Evolutionary conservation across 768 basidiomycete species (phyloP).

Genomic region (Podaxis pistillaris): DNA sequence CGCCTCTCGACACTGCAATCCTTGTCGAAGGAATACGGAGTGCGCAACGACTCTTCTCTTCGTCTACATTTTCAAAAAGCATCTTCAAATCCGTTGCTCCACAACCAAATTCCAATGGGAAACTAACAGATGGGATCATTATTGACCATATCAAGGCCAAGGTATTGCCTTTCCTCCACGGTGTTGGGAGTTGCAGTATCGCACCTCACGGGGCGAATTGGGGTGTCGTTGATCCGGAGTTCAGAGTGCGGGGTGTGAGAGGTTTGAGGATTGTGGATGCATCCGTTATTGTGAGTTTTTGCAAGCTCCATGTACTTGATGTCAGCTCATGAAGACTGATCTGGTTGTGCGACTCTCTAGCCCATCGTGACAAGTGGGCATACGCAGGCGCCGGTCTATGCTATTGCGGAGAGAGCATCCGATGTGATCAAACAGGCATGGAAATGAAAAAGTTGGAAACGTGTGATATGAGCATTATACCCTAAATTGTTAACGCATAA

Average conservation of each 20-base stretch:
- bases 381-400: background rate
- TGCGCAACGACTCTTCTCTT: background rate
- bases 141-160: background rate
- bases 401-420: background rate
- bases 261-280: conserved; percentile 16
- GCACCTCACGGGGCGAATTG: background rate
- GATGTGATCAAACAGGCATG: background rate
- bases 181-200: conserved; percentile 11
- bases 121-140: background rate
- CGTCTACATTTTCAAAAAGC: background rate
- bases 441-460: background rate
- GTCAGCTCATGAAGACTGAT: background rate
- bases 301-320: background rate
- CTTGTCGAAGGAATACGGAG: conserved; percentile 4
- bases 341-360: background rate
- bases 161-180: conserved; percentile 5
- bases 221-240: conserved; percentile 17
- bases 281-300: conserved; percentile 24
- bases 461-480: background rate
- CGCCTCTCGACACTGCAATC: background rate
- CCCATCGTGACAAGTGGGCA: background rate
- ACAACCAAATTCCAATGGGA: background rate
- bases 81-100: background rate
- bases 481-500: background rate
- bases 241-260: conserved; percentile 8